A percentile compares a stretch with the other conserved stretches of the same genome.
Conservation (phyloP, 2,329 filamentous ascomycete genomes). For the Xenoacremonium recifei region DNA sequence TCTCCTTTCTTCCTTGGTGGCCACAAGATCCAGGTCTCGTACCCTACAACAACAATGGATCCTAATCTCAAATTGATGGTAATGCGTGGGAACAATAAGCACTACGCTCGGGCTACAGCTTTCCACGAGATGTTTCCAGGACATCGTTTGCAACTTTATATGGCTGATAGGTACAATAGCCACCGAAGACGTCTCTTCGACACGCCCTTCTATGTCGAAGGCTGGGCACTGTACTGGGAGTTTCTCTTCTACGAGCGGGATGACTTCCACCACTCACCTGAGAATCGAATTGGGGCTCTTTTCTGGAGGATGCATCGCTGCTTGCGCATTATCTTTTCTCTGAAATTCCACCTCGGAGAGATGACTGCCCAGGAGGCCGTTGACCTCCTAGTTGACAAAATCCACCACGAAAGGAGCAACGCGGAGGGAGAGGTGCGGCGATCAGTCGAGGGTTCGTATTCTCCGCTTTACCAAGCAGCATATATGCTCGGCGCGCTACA, state of each 20-base stretch:
- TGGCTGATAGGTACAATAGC: slow-evolving; percentile 43
- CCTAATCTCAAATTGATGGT: slow-evolving; percentile 58
- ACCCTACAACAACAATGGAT: slow-evolving; percentile 51
- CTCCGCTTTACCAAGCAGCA: slow-evolving; percentile 57
- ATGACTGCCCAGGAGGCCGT: slow-evolving; percentile 55
- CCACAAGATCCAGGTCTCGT: slow-evolving; percentile 52
- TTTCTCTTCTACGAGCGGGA: slow-evolving; percentile 54
- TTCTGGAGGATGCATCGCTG: slow-evolving; percentile 65
- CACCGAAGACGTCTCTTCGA: slow-evolving; percentile 53
- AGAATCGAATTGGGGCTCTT: slow-evolving; percentile 55
- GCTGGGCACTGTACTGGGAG: slow-evolving; percentile 64
- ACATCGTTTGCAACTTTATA: slow-evolving; percentile 53
- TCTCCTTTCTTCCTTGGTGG: slow-evolving; percentile 62
- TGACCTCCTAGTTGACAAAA: slow-evolving; percentile 53
- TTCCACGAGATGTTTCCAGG: slow-evolving; percentile 63
- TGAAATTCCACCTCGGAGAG: slow-evolving; percentile 56
- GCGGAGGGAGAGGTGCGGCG: slow-evolving; percentile 60
- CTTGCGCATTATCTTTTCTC: slow-evolving; percentile 56
- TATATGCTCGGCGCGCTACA: slow-evolving; percentile 62
- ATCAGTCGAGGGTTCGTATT: slow-evolving; percentile 54
- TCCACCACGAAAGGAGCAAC: slow-evolving; percentile 58
- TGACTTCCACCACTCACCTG: slow-evolving; percentile 48
- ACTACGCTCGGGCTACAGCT: slow-evolving; percentile 57
- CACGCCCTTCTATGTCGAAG: slow-evolving; percentile 60
- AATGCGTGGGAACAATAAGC: slow-evolving; percentile 57